A percentile compares a stretch with the other conserved stretches of the same genome.
Conservation (phyloP, 495 filamentous ascomycete genomes). For the Antarctomyces pellizariae region DNA sequence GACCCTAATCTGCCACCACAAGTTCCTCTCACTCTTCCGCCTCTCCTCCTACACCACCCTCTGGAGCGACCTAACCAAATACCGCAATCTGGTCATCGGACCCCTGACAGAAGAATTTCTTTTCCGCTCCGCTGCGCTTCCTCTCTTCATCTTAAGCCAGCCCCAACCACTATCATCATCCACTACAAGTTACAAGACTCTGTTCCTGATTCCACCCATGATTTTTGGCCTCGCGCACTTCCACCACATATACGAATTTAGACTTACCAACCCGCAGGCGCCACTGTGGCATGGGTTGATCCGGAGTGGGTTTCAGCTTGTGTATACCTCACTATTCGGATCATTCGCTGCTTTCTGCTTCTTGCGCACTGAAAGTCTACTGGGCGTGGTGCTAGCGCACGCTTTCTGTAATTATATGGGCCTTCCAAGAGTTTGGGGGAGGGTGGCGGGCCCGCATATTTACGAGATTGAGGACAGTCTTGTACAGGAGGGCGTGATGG, state of each 20-base stretch:
- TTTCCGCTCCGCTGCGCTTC: slow-evolving; percentile 67
- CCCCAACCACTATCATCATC: too few species aligned
- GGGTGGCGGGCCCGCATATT: slow-evolving; percentile 27
- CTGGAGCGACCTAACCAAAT: slow-evolving; percentile 2
- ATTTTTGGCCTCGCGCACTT: slow-evolving; percentile 91
- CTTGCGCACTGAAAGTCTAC: slow-evolving; percentile 59
- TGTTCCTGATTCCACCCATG: slow-evolving; percentile 60
- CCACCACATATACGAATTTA: slow-evolving; percentile 92
- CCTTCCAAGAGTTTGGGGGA: slow-evolving; percentile 67
- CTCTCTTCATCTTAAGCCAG: slow-evolving; percentile 57
- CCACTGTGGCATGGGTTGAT: slow-evolving; percentile 32
- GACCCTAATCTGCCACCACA: slow-evolving; percentile 30
- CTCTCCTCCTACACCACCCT: slow-evolving; percentile 1
- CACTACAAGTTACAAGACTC: slow-evolving; percentile 25
- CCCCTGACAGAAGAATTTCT: slow-evolving; percentile 83
- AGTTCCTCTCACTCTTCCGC: slow-evolving; percentile 8
- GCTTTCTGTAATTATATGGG: slow-evolving; percentile 87
- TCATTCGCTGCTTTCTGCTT: slow-evolving; percentile 85
- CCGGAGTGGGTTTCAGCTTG: slow-evolving; percentile 60
- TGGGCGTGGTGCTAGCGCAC: slow-evolving; percentile 50
- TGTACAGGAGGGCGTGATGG: slow-evolving; percentile 6
- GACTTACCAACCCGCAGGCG: slow-evolving; percentile 50
- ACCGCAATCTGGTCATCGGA: slow-evolving; percentile 17
- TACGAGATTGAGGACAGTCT: slow-evolving; percentile 1
- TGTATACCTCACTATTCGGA: slow-evolving; percentile 85